These are phyloP conservation scores for Peronospora farinosa DNA, from an alignment of 352 stramenopile species.

Conservation along the genomic window DNA sequence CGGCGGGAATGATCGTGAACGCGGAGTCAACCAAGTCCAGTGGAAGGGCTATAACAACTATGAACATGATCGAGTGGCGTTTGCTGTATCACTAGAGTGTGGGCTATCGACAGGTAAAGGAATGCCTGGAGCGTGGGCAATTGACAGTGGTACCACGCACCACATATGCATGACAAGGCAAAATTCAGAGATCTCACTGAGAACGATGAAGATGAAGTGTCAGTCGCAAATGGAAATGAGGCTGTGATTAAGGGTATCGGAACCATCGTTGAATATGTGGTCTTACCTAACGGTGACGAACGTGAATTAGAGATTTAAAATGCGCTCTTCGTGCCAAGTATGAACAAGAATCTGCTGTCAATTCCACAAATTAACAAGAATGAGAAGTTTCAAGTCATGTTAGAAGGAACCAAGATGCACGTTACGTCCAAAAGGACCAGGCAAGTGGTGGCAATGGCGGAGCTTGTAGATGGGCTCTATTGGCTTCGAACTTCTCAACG, in stretches of 20 bases:
- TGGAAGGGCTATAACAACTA: too few relatives aligned
- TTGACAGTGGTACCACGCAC: slow-evolving; percentile 17
- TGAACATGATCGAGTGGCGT: too few relatives aligned
- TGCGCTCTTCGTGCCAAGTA: slow-evolving; percentile 9
- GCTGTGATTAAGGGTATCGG: neutral
- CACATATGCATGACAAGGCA: slow-evolving; percentile 4
- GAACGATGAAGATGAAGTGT: too few relatives aligned
- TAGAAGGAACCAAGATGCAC: too few relatives aligned
- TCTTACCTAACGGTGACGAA: slow-evolving; percentile 2
- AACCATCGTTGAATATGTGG: neutral
- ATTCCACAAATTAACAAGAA: neutral
- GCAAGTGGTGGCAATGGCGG: too few relatives aligned
- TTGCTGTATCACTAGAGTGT: too few relatives aligned
- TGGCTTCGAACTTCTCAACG: too few relatives aligned
- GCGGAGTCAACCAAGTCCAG: slow-evolving; percentile 12
- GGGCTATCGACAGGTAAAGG: too few relatives aligned
- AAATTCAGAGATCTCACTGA: neutral
- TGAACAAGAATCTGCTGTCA: neutral
- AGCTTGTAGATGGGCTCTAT: too few relatives aligned
- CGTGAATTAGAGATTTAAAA: slow-evolving; percentile 5
- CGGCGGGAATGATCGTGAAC: slow-evolving; percentile 8
- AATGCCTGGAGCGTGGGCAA: slow-evolving; percentile 7
- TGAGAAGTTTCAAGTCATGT: neutral
- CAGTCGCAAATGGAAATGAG: too few relatives aligned
- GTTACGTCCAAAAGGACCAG: too few relatives aligned